These are phyloP conservation scores for Hypomontagnella submonticulosa DNA, from an alignment of 495 filamentous ascomycete genomes.

Conservation along the genomic window DNA sequence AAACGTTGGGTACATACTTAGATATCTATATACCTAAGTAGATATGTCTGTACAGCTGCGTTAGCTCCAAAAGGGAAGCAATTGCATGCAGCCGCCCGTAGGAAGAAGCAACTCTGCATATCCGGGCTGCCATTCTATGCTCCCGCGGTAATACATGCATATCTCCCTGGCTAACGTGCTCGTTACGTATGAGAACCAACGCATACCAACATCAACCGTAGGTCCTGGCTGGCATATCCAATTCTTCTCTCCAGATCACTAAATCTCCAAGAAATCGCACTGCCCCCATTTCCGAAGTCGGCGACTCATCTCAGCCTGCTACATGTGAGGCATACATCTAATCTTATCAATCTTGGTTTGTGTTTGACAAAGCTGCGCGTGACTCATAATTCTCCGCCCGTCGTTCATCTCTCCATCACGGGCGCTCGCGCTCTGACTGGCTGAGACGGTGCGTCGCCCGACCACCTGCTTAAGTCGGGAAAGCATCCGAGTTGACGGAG, in stretches of 20 bases:
- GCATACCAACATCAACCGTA: no score
- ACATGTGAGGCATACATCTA: conserved; percentile 7
- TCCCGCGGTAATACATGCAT: conserved; percentile 3
- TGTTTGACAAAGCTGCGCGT: conserved; percentile 3
- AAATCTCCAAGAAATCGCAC: conserved; percentile 5
- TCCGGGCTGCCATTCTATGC: conserved; percentile 14
- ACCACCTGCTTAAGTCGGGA: conserved; percentile 36
- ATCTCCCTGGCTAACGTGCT: conserved; percentile 1
- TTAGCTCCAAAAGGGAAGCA: background rate
- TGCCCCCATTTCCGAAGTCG: conserved; percentile 29
- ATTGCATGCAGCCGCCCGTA: conserved; percentile 25
- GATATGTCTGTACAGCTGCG: no score
- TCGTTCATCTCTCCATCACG: conserved; percentile 5
- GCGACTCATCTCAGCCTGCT: background rate
- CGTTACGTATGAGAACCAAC: conserved; percentile 3
- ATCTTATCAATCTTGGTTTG: conserved; percentile 36
- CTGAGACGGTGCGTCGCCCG: background rate
- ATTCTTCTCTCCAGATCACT: conserved; percentile 1
- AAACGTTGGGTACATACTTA: no score
- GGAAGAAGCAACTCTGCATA: conserved; percentile 34
- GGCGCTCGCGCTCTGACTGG: background rate
- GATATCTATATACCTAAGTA: no score
- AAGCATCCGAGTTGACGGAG: conserved; percentile 36
- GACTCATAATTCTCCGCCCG: conserved; percentile 3
- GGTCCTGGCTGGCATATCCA: conserved; percentile 11